Base-by-base conservation (phyloP, 768 basidiomycete species). In the Boletus tylopilopsis region DNA sequence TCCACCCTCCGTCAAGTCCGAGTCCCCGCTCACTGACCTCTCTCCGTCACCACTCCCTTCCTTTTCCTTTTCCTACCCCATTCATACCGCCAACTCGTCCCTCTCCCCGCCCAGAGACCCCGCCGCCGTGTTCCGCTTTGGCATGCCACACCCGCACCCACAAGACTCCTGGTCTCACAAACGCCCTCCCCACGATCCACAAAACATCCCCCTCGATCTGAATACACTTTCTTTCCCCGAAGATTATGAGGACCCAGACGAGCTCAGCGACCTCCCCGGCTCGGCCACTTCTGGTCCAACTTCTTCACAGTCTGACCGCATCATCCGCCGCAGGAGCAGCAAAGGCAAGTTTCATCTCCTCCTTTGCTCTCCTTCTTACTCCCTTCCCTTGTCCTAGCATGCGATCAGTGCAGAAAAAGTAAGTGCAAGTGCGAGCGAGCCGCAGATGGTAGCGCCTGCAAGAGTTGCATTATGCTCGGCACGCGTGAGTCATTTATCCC, bases 381-480 rank as follows among this genome's bases (percentile, higher is more conserved):
- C n/a, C 25, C 5, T 12, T 9, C 11, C 15, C 39, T 32, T 35
- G 12, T 24, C 6, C 15, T 55, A 87, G 89, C 90, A 21, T 93
- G 90, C 70, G 90, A 92, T 68, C 88, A 91, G 61, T 92, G 90
- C 66, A 80, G 90, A 48, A 92, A 92, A 68, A 87, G 83, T 61
- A 91, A 91, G 63, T 92, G 90, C 74, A 91, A 91, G 69, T 92
- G 90, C 67, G 90, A 91, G 68, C 81, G 87, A 30, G 53, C 78
- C 10, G 68, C 70, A 12, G 73, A 77, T 30, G 76, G 71, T 33
- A 79, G 84, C 50, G 80, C 84, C 18, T 93, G 90, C 71, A 84
- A 84, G 62, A 87, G 80, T 59, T 93, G 90, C 64, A 70, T 82
- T 34, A 76, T 86, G 75, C 74, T 88, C 16, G 80, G 80, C 42